Conservation (phyloP, 768 basidiomycete genomes). For the Leccinum incarnatum region DNA sequence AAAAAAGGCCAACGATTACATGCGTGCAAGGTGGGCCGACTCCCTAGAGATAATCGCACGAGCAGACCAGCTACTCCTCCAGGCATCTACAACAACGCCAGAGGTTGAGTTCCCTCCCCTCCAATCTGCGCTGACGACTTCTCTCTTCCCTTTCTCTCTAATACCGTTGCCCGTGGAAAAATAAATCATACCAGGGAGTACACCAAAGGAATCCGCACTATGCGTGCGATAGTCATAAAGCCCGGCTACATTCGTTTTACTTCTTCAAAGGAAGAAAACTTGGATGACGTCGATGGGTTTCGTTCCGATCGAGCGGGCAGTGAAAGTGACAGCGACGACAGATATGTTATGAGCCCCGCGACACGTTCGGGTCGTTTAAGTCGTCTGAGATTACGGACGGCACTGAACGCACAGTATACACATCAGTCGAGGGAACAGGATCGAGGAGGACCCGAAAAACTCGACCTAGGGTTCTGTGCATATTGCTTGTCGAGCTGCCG, state of each 20-base stretch:
- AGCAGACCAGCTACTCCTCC: not conserved
- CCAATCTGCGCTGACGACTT: not conserved
- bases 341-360: not conserved
- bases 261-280: constrained; percentile 6
- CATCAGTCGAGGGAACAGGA: not conserved
- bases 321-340: not conserved
- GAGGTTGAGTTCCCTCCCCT: not conserved
- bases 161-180: constrained; percentile 18
- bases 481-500: not conserved
- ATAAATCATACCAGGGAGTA: constrained; percentile 15
- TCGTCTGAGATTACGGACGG: not conserved
- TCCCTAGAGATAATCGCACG: not conserved
- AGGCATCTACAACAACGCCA: not conserved
- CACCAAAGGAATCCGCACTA: constrained; percentile 20
- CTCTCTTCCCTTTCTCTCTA: not conserved
- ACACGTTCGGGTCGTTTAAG: not conserved
- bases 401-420: not conserved
- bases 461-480: not conserved
- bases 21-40: not conserved
- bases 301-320: constrained; percentile 14
- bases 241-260: constrained; percentile 19
- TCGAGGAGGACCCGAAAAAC: not conserved
- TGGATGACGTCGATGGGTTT: constrained; percentile 14
- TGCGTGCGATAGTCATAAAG: constrained; percentile 30
- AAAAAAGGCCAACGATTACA: not conserved